These are phyloP conservation scores for Chimonanthus salicifolius DNA, from an alignment of 164 flowering plant genomes.

Conservation along the genomic window DNA sequence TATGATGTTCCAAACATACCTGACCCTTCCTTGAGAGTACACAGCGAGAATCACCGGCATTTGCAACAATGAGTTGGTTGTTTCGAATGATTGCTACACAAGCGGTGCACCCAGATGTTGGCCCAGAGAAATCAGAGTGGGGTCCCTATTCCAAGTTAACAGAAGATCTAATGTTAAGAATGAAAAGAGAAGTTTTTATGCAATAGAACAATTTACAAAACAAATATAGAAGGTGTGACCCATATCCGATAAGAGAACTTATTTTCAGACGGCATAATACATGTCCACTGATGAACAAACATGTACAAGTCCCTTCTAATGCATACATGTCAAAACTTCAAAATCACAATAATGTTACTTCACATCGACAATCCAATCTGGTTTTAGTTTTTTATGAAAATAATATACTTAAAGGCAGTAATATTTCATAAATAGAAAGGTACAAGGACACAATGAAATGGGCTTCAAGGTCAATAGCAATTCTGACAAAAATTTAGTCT, in stretches of 20 bases:
- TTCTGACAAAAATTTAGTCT: not conserved
- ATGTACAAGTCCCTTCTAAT: not conserved
- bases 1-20: constrained; percentile 36
- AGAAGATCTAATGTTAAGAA: constrained; percentile 3
- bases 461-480: not conserved
- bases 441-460: not conserved
- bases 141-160: constrained; percentile 59
- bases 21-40: constrained; percentile 95
- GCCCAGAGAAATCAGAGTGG: constrained; percentile 94
- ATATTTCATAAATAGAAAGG: not conserved
- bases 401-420: not conserved
- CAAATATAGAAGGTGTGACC: not conserved
- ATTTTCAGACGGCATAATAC: not conserved
- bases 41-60: constrained; percentile 99
- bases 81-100: constrained; percentile 85
- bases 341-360: too few species aligned
- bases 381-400: not conserved
- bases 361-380: not conserved
- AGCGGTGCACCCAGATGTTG: constrained; percentile 95
- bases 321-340: not conserved
- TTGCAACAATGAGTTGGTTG: constrained; percentile 85
- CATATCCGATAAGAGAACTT: not conserved
- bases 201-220: not conserved
- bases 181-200: not conserved
- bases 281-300: not conserved